Percentiles rank a stretch among this genome's conserved stretches.
phyloP scores from a whole-genome alignment of 495 filamentous ascomycete genomes.

The Glutinoglossum americanum region DNA sequence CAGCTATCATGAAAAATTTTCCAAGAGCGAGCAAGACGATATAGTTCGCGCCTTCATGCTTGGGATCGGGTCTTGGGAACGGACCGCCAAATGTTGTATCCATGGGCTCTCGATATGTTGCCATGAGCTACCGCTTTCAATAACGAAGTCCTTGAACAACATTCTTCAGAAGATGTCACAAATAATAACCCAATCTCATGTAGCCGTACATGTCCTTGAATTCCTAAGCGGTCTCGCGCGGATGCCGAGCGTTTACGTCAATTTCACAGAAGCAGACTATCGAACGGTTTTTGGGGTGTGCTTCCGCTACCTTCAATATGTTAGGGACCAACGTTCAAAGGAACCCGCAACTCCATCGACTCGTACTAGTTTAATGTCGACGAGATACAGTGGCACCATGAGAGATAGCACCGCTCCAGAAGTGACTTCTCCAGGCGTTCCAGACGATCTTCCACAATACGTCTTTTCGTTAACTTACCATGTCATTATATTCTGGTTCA shows the following conservation, averaged over 20 bases:
- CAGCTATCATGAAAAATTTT: conserved; percentile 68
- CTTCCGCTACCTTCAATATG: conserved; percentile 70
- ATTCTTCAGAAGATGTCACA: conserved; percentile 85
- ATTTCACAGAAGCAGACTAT: conserved; percentile 72
- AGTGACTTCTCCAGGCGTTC: conserved; percentile 13
- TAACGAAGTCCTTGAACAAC: conserved; percentile 55
- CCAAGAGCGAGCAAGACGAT: conserved; percentile 70
- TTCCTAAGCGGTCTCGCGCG: conserved; percentile 75
- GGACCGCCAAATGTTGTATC: conserved; percentile 75
- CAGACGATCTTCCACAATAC: conserved; percentile 63
- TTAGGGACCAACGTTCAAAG: conserved; percentile 32
- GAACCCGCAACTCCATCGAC: conserved; percentile 16
- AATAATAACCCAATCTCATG: conserved; percentile 76
- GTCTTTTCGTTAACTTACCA: conserved; percentile 84
- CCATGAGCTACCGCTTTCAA: conserved; percentile 68
- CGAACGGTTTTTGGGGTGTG: conserved; percentile 86
- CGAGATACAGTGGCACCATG: conserved; percentile 17
- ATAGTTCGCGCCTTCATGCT: conserved; percentile 66
- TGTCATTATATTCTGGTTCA: conserved; percentile 91
- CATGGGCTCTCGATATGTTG: conserved; percentile 87
- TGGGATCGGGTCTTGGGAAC: conserved; percentile 65
- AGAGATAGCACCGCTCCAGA: conserved; percentile 7
- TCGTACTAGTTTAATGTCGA: conserved; percentile 14
- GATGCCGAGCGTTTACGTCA: conserved; percentile 62
- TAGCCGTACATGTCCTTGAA: conserved; percentile 85